Evolutionary conservation across 2,329 filamentous ascomycete species (phyloP).

Genomic region (Acrodontium crateriforme): DNA sequence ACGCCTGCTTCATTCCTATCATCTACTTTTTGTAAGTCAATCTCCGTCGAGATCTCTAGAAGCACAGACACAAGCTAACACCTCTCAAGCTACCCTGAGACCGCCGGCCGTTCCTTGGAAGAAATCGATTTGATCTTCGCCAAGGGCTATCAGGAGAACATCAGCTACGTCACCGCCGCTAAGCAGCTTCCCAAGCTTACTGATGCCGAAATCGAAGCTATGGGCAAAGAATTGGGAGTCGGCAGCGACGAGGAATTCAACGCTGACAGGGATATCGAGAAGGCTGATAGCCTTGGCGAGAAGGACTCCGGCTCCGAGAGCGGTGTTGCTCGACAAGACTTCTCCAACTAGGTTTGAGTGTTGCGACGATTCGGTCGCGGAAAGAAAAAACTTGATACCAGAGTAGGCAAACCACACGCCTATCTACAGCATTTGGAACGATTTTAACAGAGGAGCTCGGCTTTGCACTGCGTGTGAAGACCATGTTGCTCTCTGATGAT

Average conservation of each 20-base stretch:
- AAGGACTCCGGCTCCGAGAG: conserved; percentile 9
- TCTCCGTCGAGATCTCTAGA: too few species aligned
- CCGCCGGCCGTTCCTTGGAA: conserved; percentile 38
- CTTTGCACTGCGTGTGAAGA: too few species aligned
- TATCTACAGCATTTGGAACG: too few species aligned
- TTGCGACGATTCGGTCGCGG: too few species aligned
- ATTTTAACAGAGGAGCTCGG: too few species aligned
- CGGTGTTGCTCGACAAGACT: too few species aligned
- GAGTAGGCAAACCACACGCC: too few species aligned
- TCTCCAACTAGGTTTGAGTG: too few species aligned
- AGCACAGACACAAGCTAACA: too few species aligned
- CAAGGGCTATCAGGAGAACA: conserved; percentile 18
- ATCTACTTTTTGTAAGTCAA: conserved; percentile 44
- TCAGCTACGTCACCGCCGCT: conserved; percentile 22
- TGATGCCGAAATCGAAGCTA: conserved; percentile 19
- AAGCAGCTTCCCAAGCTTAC: conserved; percentile 23
- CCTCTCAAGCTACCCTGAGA: conserved; percentile 42
- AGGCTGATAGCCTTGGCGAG: conserved; percentile 11
- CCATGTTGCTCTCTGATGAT: too few species aligned
- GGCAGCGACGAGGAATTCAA: conserved; percentile 19
- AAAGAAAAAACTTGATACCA: too few species aligned
- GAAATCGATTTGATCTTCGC: conserved; percentile 37
- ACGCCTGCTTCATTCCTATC: conserved; percentile 39
- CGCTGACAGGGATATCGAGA: conserved; percentile 18
- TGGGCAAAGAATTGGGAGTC: conserved; percentile 22